Percentiles rank a stretch among this genome's conserved stretches.
Evolutionary conservation across 2,329 filamentous ascomycete species (phyloP).

Genomic region (Cercospora zeae-maydis): DNA sequence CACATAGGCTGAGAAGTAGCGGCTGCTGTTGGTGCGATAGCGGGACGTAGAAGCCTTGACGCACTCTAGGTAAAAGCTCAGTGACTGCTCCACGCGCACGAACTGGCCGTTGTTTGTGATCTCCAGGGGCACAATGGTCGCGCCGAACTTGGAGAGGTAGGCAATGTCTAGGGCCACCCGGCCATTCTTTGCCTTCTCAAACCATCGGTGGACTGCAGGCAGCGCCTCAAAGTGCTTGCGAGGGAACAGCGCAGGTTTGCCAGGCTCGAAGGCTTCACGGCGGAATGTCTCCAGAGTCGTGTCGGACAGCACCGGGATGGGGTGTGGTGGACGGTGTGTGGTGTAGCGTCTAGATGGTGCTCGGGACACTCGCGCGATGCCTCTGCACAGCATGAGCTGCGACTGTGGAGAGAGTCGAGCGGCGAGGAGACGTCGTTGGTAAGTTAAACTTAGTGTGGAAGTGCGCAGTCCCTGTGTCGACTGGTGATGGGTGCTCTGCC

Average conservation of each 20-base stretch:
- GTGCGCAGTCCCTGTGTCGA: neutral
- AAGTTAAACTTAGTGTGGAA: neutral
- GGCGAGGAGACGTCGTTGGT: neutral
- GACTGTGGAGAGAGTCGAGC: neutral
- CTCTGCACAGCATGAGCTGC: conserved; percentile 19
- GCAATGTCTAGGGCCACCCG: conserved; percentile 37
- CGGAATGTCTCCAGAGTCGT: conserved; percentile 47
- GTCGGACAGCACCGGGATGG: conserved; percentile 29
- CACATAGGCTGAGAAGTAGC: conserved; percentile 32
- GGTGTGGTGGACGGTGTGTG: conserved; percentile 6
- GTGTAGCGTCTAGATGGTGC: conserved; percentile 19
- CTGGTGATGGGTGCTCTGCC: neutral
- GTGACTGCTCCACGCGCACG: conserved; percentile 56
- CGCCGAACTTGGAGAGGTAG: conserved; percentile 47
- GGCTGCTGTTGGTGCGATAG: conserved; percentile 18
- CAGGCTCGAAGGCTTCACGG: conserved; percentile 50
- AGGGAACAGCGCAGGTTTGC: conserved; percentile 53
- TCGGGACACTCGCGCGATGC: conserved; percentile 7
- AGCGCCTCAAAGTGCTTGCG: conserved; percentile 43
- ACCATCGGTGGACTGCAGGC: conserved; percentile 60
- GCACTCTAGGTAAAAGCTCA: conserved; percentile 63
- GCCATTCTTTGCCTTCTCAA: conserved; percentile 34
- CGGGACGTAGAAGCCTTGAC: conserved; percentile 27
- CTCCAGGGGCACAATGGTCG: conserved; percentile 58
- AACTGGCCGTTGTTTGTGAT: conserved; percentile 51